Conservation (phyloP, 2,329 filamentous ascomycete species). For the Teratosphaeria epicoccoides region DNA sequence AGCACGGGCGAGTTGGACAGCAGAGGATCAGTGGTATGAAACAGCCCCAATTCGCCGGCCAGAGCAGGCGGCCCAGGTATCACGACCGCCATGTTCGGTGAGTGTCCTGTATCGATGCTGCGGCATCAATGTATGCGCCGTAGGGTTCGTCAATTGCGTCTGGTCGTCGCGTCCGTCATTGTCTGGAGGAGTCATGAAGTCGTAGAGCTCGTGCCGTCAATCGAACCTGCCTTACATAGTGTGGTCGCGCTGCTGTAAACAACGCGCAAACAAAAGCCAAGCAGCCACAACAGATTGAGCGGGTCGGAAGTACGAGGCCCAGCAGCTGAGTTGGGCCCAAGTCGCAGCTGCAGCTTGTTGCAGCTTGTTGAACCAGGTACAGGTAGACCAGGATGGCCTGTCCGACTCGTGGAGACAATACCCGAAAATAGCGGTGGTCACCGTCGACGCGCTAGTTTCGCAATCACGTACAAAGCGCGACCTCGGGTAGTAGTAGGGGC, state of each 20-base stretch:
- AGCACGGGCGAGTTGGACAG: slow-evolving; percentile 73
- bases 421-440: no score
- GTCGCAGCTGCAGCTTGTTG: neutral
- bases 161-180: neutral
- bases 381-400: neutral
- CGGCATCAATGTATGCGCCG: neutral
- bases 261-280: slow-evolving; percentile 1
- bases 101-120: neutral
- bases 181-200: neutral
- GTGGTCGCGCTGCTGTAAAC: neutral
- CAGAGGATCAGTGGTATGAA: slow-evolving; percentile 76
- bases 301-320: neutral
- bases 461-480: neutral
- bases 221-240: neutral
- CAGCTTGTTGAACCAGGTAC: neutral
- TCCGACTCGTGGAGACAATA: neutral
- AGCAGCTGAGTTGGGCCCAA: neutral
- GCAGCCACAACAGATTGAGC: neutral
- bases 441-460: neutral
- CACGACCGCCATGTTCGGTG: slow-evolving; percentile 63
- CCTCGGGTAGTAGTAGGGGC: no score
- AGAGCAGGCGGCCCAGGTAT: slow-evolving; percentile 64
- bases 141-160: neutral
- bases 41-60: slow-evolving; percentile 74
- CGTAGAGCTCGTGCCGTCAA: neutral